A percentile compares a stretch with the other conserved stretches of the same genome.
phyloP scores from a whole-genome alignment of 192 early-diverging fungal species.

The Gaertneriomyces sp. region DNA sequence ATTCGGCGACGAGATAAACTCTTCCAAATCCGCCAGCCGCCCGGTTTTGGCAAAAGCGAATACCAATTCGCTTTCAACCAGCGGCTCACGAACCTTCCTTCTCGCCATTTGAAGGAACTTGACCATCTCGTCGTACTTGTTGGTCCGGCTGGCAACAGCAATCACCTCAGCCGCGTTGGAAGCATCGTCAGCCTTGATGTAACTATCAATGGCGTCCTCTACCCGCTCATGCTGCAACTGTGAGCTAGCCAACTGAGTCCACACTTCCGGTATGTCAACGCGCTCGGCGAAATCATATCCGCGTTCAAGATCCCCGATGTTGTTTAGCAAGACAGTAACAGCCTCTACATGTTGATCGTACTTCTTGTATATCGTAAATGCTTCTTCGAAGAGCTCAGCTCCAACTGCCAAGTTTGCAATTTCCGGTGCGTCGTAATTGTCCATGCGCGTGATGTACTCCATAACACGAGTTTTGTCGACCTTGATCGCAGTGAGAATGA shows the following conservation, averaged over 20 bases:
- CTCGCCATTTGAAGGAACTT: conserved; percentile 95
- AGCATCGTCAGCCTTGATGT: conserved; percentile 92
- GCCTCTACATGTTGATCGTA: conserved; percentile 85
- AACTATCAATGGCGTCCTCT: conserved; percentile 96
- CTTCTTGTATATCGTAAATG: conserved; percentile 94
- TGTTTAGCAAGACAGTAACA: conserved; percentile 86
- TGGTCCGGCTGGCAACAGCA: conserved; percentile 68
- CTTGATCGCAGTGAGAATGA: conserved; percentile 96
- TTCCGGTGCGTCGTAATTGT: conserved; percentile 96
- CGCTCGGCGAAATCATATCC: conserved; percentile 95
- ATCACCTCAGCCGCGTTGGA: conserved; percentile 88
- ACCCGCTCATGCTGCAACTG: conserved; percentile 87
- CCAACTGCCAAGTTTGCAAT: conserved; percentile 95
- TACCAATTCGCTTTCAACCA: conserved; percentile 92
- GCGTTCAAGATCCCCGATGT: conserved; percentile 90
- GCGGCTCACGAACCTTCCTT: conserved; percentile 89
- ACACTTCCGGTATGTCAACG: conserved; percentile 85
- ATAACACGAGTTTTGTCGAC: conserved; percentile 76
- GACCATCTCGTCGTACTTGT: conserved; percentile 92
- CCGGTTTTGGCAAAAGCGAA: conserved; percentile 96
- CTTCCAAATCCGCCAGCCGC: conserved; percentile 86
- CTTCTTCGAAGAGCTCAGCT: conserved; percentile 89
- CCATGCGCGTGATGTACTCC: conserved; percentile 91
- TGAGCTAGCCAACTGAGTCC: conserved; percentile 93
- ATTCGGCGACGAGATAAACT: conserved; percentile 89